Evolutionary conservation across 1,284 basidiomycete genomes (phyloP).

Genomic region (Ceratorhiza oryzae-sativae): DNA sequence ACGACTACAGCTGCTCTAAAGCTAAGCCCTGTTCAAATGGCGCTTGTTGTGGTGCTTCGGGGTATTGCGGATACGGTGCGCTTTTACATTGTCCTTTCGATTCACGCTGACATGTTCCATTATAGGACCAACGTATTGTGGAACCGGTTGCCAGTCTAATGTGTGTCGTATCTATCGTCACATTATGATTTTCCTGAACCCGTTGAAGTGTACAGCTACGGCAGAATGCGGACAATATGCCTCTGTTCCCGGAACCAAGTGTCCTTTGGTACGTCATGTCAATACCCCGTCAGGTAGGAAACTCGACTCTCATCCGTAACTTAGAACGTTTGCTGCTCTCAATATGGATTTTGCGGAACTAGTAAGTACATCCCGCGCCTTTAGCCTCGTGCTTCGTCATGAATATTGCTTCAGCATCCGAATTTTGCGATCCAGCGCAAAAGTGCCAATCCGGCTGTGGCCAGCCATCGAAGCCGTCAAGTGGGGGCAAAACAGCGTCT

Average conservation of each 20-base stretch:
- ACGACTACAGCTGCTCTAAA: conserved; percentile 1
- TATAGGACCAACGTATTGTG: conserved; percentile 8
- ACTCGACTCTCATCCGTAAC: background rate
- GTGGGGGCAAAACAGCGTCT: background rate
- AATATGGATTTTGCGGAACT: conserved; percentile 20
- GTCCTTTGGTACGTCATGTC: background rate
- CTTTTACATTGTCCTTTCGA: background rate
- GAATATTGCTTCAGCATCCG: background rate
- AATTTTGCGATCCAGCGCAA: conserved; percentile 6
- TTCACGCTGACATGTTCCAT: background rate
- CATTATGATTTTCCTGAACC: too few relatives aligned
- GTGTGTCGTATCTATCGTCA: background rate
- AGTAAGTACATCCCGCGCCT: background rate
- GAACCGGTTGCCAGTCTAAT: conserved; percentile 13
- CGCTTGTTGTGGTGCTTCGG: conserved; percentile 10
- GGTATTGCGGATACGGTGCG: conserved; percentile 10
- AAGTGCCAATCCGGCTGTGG: conserved; percentile 17
- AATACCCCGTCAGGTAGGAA: background rate
- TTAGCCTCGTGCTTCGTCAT: background rate
- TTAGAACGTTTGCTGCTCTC: conserved; percentile 15
- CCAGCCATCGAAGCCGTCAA: background rate
- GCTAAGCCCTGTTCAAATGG: conserved; percentile 10
- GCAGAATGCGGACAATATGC: conserved; percentile 11
- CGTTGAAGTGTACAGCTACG: conserved; percentile 1
- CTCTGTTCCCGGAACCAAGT: conserved; percentile 4